Percentiles rank a stretch among this genome's conserved stretches.
These are phyloP conservation scores for Pachysolen tannophilus DNA, from an alignment of 805 yeast species.

Conservation along the genomic window DNA sequence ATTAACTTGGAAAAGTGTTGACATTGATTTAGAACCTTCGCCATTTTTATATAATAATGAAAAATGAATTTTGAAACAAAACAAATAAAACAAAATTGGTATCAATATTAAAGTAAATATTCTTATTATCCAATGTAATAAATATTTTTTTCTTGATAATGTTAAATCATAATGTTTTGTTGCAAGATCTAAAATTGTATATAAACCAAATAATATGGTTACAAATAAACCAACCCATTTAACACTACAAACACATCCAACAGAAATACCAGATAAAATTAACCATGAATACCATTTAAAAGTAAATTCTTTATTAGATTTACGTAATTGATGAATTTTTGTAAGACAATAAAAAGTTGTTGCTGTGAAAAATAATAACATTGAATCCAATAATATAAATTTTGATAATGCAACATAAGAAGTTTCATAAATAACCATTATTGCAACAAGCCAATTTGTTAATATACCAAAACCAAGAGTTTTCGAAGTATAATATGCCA, in stretches of 20 bases:
- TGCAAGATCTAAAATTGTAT: conserved; percentile 45
- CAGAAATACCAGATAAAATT: conserved; percentile 51
- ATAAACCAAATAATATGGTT: conserved; percentile 52
- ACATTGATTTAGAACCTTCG: conserved; percentile 63
- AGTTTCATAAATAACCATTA: conserved; percentile 60
- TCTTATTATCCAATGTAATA: conserved; percentile 67
- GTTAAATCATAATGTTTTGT: conserved; percentile 32
- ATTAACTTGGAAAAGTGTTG: conserved; percentile 76
- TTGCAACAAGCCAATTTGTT: conserved; percentile 51
- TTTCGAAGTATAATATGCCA: conserved; percentile 64
- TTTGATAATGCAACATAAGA: conserved; percentile 64
- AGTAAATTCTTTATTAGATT: conserved; percentile 27
- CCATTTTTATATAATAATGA: conserved; percentile 70
- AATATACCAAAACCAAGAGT: conserved; percentile 42
- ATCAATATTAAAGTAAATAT: conserved; percentile 56
- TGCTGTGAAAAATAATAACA: conserved; percentile 68
- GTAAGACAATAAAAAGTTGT: conserved; percentile 57
- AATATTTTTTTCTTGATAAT: conserved; percentile 26
- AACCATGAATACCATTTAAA: conserved; percentile 45
- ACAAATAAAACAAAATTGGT: conserved; percentile 63
- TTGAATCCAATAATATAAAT: conserved; percentile 70
- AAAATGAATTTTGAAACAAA: conserved; percentile 79
- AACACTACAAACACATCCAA: conserved; percentile 79
- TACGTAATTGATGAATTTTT: conserved; percentile 41
- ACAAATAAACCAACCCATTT: conserved; percentile 81